Conservation (phyloP, 148 eudicot species). For the Suaeda aralocaspica region DNA sequence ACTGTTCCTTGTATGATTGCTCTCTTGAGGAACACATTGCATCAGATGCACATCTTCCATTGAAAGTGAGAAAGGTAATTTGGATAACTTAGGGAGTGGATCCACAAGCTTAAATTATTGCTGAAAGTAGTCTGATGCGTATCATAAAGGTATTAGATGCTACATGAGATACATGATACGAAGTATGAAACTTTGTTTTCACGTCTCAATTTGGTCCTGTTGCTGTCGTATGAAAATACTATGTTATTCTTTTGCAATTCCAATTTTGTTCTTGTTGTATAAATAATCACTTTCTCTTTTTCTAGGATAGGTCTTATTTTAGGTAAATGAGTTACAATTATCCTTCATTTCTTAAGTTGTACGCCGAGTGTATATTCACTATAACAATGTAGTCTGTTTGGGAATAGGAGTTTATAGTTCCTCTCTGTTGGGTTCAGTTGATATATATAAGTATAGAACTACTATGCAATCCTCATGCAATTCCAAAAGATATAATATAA, state of each 20-base stretch:
- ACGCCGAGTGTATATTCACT: too few species aligned
- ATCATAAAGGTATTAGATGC: not conserved
- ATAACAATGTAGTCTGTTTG: too few species aligned
- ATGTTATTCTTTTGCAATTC: not conserved
- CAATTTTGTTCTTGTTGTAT: too few species aligned
- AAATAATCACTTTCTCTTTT: too few species aligned
- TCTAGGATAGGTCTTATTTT: too few species aligned
- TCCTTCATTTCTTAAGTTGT: too few species aligned
- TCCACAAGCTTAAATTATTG: not conserved
- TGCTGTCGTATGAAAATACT: not conserved
- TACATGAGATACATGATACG: not conserved
- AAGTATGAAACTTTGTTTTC: not conserved
- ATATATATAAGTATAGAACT: not conserved
- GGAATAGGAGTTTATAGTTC: too few species aligned
- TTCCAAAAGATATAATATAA: not conserved
- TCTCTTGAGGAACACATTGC: constrained; percentile 79
- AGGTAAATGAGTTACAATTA: too few species aligned
- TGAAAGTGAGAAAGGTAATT: constrained; percentile 73
- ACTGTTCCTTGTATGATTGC: constrained; percentile 53
- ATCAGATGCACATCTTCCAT: constrained; percentile 36
- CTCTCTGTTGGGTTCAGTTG: not conserved
- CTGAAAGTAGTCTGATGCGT: too few species aligned
- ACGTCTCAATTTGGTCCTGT: not conserved
- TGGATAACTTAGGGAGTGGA: not conserved
- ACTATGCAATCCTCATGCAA: not conserved